Conservation (phyloP, 2,329 filamentous ascomycete genomes). For the Colletotrichum sp. region DNA sequence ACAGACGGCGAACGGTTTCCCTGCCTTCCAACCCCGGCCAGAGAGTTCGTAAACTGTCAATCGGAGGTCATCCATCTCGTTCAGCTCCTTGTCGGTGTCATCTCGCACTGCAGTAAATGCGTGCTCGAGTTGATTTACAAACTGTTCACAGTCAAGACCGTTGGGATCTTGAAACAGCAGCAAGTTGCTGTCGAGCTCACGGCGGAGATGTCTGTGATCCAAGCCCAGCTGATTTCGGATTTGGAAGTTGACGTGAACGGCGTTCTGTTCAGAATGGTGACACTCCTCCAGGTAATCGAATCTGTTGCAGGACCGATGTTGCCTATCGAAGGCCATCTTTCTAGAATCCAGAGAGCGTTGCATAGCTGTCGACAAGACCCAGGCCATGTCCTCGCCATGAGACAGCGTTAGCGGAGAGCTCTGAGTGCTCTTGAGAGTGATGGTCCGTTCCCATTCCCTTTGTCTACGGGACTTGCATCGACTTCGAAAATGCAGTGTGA, state of each 20-base stretch:
- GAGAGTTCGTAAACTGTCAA: slow-evolving; percentile 51
- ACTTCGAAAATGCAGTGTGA: slow-evolving; percentile 51
- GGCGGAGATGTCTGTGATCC: slow-evolving; percentile 47
- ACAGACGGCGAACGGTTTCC: slow-evolving; percentile 50
- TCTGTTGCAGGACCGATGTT: slow-evolving; percentile 39
- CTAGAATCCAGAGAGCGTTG: slow-evolving; percentile 44
- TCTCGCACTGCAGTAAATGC: slow-evolving; percentile 42
- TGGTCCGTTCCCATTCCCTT: slow-evolving; percentile 40
- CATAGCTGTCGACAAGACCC: slow-evolving; percentile 45
- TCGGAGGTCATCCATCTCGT: slow-evolving; percentile 51
- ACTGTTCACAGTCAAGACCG: slow-evolving; percentile 47
- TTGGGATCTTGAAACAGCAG: slow-evolving; percentile 49
- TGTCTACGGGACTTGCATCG: slow-evolving; percentile 38
- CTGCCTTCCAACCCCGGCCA: slow-evolving; percentile 49
- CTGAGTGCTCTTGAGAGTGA: slow-evolving; percentile 52
- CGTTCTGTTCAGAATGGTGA: slow-evolving; percentile 46
- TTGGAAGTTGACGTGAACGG: slow-evolving; percentile 49
- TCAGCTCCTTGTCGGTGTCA: slow-evolving; percentile 44
- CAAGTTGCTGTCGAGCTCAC: slow-evolving; percentile 46
- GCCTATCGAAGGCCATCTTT: slow-evolving; percentile 44
- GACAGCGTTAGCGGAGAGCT: slow-evolving; percentile 51
- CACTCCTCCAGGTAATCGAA: slow-evolving; percentile 41
- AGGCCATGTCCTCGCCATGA: slow-evolving; percentile 52
- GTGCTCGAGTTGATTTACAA: slow-evolving; percentile 43
- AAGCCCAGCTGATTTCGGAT: slow-evolving; percentile 57